Evolutionary conservation across 179 eudicot species (phyloP), one percentile per base, ranked within the genome.

Genomic region (Vitellaria paradoxa): DNA sequence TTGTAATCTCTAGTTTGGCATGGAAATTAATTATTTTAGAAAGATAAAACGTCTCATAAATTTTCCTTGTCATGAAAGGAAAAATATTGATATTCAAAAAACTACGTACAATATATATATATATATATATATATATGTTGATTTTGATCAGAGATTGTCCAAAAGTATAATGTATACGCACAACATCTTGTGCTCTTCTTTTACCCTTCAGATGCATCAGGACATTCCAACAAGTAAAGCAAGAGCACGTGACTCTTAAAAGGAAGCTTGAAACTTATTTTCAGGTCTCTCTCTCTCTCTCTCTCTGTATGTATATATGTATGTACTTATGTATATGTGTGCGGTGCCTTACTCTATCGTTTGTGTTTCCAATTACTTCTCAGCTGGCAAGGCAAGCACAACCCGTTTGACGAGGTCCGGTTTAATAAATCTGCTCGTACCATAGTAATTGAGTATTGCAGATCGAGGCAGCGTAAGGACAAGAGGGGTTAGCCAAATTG

Each of bases 181-280:
- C 2, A 30, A 30, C 37, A 30, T 30, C 37, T 30, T 30, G 37
- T 30, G 37, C 37, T 52, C 20, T 10, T 52, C 20, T 65, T 5
- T 26, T 65, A 14, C 53, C 30, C 59, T 53, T 61, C 81, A 92
- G 94, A 84, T 92, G 97, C 85, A 79, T 81, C 37, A 85, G 85
- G 79, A 78, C 89, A 70, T 86, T 89, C 74, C 86, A 91, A 75
- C 81, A 79, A 65, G 89, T 85, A 61, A 92, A 91, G 71, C 87
- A 87, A 73, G 97, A 92, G 79, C 85, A 89, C 64, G 82, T 80
- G 9, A 78, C 82, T 40, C 83, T 92, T 46, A 86, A 80, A 82
- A 89, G 81, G 82, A 89, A 89, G 81, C 92, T 92, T 23, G 93
- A 89, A 55, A 71, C 85, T 66, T 92, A 89, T 23, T 77, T 77